Evolutionary conservation across 176 grass and related monocot genomes (phyloP), one percentile per base, ranked within the genome.

Genomic region (Zizania latifolia): DNA sequence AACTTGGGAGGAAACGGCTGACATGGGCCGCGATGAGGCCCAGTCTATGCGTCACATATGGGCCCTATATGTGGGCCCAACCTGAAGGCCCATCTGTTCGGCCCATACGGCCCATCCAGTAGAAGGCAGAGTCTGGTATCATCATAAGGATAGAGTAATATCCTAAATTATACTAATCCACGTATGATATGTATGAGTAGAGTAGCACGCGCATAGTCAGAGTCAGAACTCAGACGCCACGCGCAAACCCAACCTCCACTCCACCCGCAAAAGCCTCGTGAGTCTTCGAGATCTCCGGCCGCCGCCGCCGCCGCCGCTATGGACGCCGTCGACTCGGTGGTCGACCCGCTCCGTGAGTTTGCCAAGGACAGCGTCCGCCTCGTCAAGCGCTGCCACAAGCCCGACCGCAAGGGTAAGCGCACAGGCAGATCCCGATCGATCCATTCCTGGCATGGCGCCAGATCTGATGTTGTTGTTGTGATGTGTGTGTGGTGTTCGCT

Each of bases 321-420:
- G 96, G 96, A 99, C 74, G 96, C 96, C 79, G 54, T 99, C 0
- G 96, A 99, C 68, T 99, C 96, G 50, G 87, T 88, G 34, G 96
- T 95, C 19, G 96, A 94, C 75, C 96, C 96, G 46, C 83, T 99
- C 34, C 60, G 96, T 5, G 92, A 99, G 69, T 99, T 99, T 73
- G 87, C 92, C 76, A 99, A 90, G 89, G 96, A 99, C 79, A 99
- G 96, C 85, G 33, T 99, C 38, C 96, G 96, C 72, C 96, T 99
- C 64, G 92, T 99, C 68, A 99, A 99, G 86, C 86, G 96, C 32
- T 99, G 96, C 83, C 96, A 99, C 92, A 99, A 95, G 86, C 96
- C 96, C 53, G 91, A 99, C 54, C 92, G 96, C 65, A 99, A 99
- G 71, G 89, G 93, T 92, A 59, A 41, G 38, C 38, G 38, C 24